Evolutionary conservation across 2,329 filamentous ascomycete species (phyloP).

Genomic region (Hirsutella minnesotensis): DNA sequence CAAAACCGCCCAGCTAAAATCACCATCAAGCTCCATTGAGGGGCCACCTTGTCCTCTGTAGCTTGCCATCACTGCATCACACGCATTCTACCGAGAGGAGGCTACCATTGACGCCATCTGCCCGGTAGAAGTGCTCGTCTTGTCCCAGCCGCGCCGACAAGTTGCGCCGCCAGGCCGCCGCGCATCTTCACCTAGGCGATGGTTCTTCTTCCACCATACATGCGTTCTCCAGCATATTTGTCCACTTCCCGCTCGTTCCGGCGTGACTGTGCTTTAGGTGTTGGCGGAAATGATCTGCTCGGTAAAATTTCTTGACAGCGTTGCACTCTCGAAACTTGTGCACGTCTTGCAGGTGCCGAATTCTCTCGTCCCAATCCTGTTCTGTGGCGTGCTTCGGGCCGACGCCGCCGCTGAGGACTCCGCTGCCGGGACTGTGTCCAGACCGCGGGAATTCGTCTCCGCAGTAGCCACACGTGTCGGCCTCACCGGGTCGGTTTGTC

Average conservation of each 20-base stretch:
- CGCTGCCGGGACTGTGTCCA: slow-evolving; percentile 25
- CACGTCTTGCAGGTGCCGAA: slow-evolving; percentile 76
- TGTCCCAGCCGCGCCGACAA: neutral
- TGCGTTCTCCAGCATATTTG: slow-evolving; percentile 90
- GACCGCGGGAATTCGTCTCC: slow-evolving; percentile 70
- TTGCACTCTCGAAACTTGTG: slow-evolving; percentile 99
- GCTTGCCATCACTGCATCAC: neutral
- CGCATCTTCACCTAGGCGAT: slow-evolving; percentile 15
- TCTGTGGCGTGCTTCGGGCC: slow-evolving; percentile 47
- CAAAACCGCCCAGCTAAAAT: neutral
- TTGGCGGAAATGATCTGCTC: slow-evolving; percentile 95
- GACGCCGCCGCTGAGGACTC: slow-evolving; percentile 21
- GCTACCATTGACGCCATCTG: too few relatives aligned
- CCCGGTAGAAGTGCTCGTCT: too few relatives aligned
- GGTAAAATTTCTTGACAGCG: slow-evolving; percentile 94
- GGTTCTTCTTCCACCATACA: slow-evolving; percentile 84
- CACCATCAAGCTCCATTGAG: neutral
- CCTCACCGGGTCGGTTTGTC: slow-evolving; percentile 49
- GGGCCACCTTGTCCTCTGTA: neutral
- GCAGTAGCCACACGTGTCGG: slow-evolving; percentile 88
- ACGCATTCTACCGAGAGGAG: neutral
- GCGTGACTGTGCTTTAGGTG: slow-evolving; percentile 97
- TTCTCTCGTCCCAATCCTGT: slow-evolving; percentile 76
- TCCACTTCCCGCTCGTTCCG: slow-evolving; percentile 96
- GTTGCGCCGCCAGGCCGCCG: neutral